Base-by-base conservation (phyloP, 1,284 basidiomycete species). In the Ceratobasidium sp. region DNA sequence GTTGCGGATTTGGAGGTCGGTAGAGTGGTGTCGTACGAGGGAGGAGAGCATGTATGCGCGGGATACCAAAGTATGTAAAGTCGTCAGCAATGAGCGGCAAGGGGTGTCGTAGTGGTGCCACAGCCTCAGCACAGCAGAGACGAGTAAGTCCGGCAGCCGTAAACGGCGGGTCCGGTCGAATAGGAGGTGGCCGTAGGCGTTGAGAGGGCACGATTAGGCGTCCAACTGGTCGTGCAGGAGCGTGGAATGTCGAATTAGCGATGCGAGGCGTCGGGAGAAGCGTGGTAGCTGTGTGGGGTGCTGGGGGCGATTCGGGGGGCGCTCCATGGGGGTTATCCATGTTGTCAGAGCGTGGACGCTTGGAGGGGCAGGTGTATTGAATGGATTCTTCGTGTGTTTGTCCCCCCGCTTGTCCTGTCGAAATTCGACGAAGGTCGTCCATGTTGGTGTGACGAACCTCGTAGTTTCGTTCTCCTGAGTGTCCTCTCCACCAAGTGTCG, bases 161-260 rank as follows among this genome's bases (percentile, higher is more conserved):
- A 30, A 33, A 14, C 14, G 30, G 21, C 12, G 9, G 28, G 30
- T 16, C 16, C 36, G 54, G n/a, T 3, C 14, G 3, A 16, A n/a
- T 23, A 23, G 7, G 4, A 36, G 16, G 30, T 33, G 16, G 30
- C 18, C 12, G 14, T 56, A 14, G 54, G 30, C 30, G 54, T n/a
- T 56, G 54, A 1, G 54, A 56, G 6, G 54, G 54, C n/a, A 36
- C 54, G 18, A 56, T 36, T 16, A 56, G 14, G 1, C 14, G 54
- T 36, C 54, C 54, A n/a, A 56, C 54, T 18, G 54, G 54, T n/a
- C 30, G 2, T 36, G 54, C 30, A 23, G 54, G 54, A 56, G 54
- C 9, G 1, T 56, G 54, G 30, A 56, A 56, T 16, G 54, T 36
- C 54, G 30, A 33, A 36, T 14, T 6, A 30, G 30, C 30, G 18